phyloP scores from a whole-genome alignment of 2,329 filamentous ascomycete species.

The Alternaria arborescens region DNA sequence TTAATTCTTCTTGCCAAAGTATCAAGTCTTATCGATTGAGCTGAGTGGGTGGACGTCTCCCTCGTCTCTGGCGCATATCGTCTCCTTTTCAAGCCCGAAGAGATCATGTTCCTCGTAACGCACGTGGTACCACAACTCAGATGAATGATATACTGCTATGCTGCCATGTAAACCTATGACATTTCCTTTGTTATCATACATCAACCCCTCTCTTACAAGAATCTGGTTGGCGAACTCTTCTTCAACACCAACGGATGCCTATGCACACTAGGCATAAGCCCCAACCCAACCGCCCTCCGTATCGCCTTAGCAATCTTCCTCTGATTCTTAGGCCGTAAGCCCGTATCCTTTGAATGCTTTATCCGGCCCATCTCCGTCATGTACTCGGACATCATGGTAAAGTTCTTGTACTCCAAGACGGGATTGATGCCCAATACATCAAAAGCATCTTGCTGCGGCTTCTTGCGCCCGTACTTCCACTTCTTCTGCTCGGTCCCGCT shows the following conservation, averaged over 20 bases:
- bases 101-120: not conserved
- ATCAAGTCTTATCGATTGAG: no score
- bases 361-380: constrained; percentile 87
- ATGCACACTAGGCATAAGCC: constrained; percentile 91
- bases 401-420: constrained; percentile 92
- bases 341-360: constrained; percentile 76
- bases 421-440: constrained; percentile 83
- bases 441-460: constrained; percentile 72
- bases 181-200: not conserved
- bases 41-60: no score
- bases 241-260: constrained; percentile 69
- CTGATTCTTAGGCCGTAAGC: constrained; percentile 88
- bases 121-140: not conserved
- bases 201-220: constrained; percentile 19
- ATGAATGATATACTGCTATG: not conserved
- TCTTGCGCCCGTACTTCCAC: constrained; percentile 68
- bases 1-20: not conserved
- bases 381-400: constrained; percentile 88
- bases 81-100: not conserved
- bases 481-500: constrained; percentile 80
- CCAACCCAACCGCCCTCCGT: constrained; percentile 84
- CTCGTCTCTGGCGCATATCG: not conserved
- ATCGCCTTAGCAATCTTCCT: constrained; percentile 93
- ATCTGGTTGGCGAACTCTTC: constrained; percentile 34
- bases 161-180: not conserved